phyloP scores from a whole-genome alignment of 257 asterid species.

The Nicotiana benthamiana region DNA sequence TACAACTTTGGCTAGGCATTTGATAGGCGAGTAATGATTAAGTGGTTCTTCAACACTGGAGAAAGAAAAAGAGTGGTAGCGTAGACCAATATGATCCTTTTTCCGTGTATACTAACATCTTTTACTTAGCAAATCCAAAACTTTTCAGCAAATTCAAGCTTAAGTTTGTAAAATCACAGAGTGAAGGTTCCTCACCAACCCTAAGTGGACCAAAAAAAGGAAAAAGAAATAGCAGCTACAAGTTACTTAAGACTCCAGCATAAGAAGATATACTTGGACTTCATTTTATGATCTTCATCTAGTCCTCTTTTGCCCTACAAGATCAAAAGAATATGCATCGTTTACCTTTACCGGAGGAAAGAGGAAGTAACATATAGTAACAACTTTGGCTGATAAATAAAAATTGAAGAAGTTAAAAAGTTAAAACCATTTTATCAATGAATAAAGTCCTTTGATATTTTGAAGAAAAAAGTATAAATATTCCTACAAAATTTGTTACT shows the following conservation, averaged over 20 bases:
- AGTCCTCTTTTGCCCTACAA: slow-evolving; percentile 64
- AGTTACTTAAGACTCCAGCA: not conserved
- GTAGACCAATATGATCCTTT: not conserved
- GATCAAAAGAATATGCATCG: slow-evolving; percentile 35
- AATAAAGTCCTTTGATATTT: not conserved
- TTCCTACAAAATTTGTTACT: not conserved
- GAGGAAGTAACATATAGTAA: slow-evolving; percentile 1
- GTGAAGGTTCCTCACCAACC: not conserved
- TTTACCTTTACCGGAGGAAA: slow-evolving; percentile 14
- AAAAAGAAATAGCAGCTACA: not conserved
- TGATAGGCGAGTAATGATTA: not conserved
- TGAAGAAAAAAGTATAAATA: not conserved
- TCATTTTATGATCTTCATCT: slow-evolving; percentile 46
- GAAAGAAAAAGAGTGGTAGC: not conserved
- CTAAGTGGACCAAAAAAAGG: not conserved
- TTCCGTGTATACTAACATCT: not conserved
- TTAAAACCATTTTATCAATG: not conserved
- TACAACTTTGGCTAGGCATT: not conserved
- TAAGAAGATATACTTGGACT: slow-evolving; percentile 34
- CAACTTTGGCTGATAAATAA: not conserved
- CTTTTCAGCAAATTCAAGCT: not conserved
- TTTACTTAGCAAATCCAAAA: not conserved
- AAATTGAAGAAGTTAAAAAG: slow-evolving; percentile 1
- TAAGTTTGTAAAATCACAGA: not conserved
- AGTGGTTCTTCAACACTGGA: not conserved